Evolutionary conservation across 495 filamentous ascomycete species (phyloP).

Genomic region (Penicillium egyptiacum): DNA sequence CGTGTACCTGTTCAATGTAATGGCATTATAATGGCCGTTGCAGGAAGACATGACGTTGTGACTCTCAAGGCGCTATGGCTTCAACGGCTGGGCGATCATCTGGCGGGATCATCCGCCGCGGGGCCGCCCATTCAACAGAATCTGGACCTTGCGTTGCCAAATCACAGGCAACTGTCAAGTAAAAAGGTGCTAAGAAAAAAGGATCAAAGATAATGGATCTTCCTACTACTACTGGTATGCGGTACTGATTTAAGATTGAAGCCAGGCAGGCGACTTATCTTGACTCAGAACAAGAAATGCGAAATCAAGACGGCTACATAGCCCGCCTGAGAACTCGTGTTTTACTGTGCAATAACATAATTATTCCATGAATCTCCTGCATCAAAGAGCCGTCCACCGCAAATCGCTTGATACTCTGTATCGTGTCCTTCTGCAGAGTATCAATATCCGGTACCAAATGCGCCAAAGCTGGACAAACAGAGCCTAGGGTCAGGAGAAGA

Average conservation of each 20-base stretch:
- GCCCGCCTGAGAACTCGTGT: slow-evolving; percentile 6
- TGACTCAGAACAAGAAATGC: no score
- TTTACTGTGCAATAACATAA: slow-evolving; percentile 10
- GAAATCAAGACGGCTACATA: neutral
- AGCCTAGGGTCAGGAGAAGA: slow-evolving; percentile 3
- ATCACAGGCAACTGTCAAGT: neutral
- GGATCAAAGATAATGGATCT: neutral
- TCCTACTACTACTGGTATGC: neutral
- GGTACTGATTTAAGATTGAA: neutral
- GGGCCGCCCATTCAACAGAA: slow-evolving; percentile 1
- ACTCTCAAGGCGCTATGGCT: neutral
- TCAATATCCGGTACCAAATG: slow-evolving; percentile 6
- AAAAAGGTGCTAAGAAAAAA: neutral
- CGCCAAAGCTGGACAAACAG: slow-evolving; percentile 3
- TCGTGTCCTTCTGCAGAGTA: slow-evolving; percentile 1
- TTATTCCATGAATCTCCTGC: slow-evolving; percentile 5
- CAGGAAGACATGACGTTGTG: neutral
- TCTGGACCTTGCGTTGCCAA: neutral
- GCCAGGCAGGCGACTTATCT: neutral
- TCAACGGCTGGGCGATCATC: neutral
- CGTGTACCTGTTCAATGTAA: neutral
- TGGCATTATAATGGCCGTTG: neutral
- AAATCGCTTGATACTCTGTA: slow-evolving; percentile 1
- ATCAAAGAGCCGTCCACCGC: slow-evolving; percentile 3
- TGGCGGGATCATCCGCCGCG: slow-evolving; percentile 4